These are phyloP conservation scores for Lentinus tigrinus DNA, from an alignment of 768 basidiomycete genomes.

Conservation along the genomic window DNA sequence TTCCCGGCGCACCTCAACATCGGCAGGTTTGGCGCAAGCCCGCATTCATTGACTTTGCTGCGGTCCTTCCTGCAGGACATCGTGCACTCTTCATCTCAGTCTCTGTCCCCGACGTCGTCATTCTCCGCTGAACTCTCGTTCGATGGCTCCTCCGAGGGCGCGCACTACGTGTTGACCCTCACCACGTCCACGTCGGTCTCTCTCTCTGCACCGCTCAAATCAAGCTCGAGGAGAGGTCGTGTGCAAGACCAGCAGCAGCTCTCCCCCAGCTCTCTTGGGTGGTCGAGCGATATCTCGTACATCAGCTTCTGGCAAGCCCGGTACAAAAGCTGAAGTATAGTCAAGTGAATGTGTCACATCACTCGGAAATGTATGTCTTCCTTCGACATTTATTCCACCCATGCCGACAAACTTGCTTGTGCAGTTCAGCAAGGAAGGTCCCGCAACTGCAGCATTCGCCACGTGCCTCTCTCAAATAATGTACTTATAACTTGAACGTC, in stretches of 20 bases:
- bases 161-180: slow-evolving; percentile 5
- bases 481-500: background rate
- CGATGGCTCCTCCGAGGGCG: slow-evolving; percentile 17
- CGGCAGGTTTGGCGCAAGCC: slow-evolving; percentile 24
- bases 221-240: background rate
- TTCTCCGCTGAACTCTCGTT: slow-evolving; percentile 63
- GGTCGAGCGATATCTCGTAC: slow-evolving; percentile 37
- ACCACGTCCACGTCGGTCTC: slow-evolving; percentile 13
- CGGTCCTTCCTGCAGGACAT: slow-evolving; percentile 79
- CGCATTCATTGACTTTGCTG: slow-evolving; percentile 48
- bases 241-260: slow-evolving; percentile 7
- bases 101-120: slow-evolving; percentile 52
- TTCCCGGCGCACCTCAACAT: slow-evolving; percentile 22
- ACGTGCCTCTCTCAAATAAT: background rate
- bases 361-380: slow-evolving; percentile 9
- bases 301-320: slow-evolving; percentile 37
- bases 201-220: background rate
- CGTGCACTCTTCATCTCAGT: slow-evolving; percentile 64
- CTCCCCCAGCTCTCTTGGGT: slow-evolving; percentile 24
- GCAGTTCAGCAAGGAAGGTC: slow-evolving; percentile 52
- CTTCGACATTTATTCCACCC: background rate
- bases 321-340: background rate
- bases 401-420: background rate
- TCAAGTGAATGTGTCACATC: background rate
- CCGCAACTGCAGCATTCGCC: slow-evolving; percentile 69